These are phyloP conservation scores for Dioscorea alata DNA, from an alignment of 106 monocot species.

Conservation along the genomic window DNA sequence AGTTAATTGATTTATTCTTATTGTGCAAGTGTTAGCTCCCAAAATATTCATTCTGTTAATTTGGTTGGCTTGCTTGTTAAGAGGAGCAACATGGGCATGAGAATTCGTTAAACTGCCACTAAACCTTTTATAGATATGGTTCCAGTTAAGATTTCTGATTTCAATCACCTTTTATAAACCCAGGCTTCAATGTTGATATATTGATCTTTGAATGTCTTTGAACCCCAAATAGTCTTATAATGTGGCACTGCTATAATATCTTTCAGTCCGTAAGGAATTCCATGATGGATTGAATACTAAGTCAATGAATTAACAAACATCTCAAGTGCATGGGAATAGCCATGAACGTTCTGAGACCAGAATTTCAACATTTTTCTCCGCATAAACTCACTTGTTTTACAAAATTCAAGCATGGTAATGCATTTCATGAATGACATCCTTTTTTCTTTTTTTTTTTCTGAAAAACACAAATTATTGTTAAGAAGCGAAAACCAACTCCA, in stretches of 20 bases:
- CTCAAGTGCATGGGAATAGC: constrained; percentile 20
- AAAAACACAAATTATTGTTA: too few relatives aligned
- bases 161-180: constrained; percentile 78
- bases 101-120: constrained; percentile 7
- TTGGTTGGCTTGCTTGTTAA: neutral
- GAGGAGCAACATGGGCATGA: constrained; percentile 11
- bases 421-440: too few relatives aligned
- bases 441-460: too few relatives aligned
- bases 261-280: constrained; percentile 94
- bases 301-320: neutral
- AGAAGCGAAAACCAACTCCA: constrained; percentile 3
- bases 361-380: constrained; percentile 26
- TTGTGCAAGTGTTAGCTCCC: too few relatives aligned
- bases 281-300: constrained; percentile 37
- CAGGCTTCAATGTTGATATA: constrained; percentile 74
- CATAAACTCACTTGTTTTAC: constrained; percentile 26
- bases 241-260: constrained; percentile 80
- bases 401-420: too few relatives aligned
- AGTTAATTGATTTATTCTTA: too few relatives aligned
- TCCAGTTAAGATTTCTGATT: neutral
- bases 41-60: too few relatives aligned
- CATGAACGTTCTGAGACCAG: constrained; percentile 20
- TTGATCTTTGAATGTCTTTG: constrained; percentile 80
- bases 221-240: constrained; percentile 93
- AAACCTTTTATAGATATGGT: neutral